A percentile compares a stretch with the other conserved stretches of the same genome.
phyloP scores from a whole-genome alignment of 257 asterid species.

The Scutellaria baicalensis region DNA sequence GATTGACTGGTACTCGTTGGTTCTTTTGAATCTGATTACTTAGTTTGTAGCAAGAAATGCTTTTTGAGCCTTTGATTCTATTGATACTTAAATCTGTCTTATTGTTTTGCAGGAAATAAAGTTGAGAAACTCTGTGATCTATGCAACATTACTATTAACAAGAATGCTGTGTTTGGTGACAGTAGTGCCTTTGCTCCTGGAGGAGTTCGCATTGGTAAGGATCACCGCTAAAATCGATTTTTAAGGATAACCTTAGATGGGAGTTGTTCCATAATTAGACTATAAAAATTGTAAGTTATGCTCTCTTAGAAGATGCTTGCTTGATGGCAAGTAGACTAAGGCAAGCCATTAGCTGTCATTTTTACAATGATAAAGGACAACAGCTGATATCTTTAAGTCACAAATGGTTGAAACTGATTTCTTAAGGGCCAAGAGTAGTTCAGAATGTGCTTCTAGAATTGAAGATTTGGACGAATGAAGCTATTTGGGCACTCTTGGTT shows the following conservation, averaged over 20 bases:
- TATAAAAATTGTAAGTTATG: too few relatives aligned
- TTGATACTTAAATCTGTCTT: background rate
- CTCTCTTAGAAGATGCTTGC: too few relatives aligned
- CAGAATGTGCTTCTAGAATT: too few relatives aligned
- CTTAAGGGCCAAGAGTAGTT: too few relatives aligned
- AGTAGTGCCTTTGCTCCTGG: slow-evolving; percentile 99
- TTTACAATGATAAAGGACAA: too few relatives aligned
- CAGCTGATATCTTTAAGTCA: too few relatives aligned
- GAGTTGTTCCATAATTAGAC: too few relatives aligned
- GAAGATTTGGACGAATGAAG: too few relatives aligned
- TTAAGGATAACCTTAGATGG: background rate
- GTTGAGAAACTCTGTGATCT: slow-evolving; percentile 96
- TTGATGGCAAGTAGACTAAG: too few relatives aligned
- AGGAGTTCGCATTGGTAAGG: slow-evolving; percentile 95
- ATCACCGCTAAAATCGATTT: background rate
- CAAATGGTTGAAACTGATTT: too few relatives aligned
- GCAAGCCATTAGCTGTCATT: too few relatives aligned
- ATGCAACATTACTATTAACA: slow-evolving; percentile 91
- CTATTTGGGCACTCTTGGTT: too few relatives aligned
- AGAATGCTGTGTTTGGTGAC: slow-evolving; percentile 97
- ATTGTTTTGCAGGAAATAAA: slow-evolving; percentile 63
- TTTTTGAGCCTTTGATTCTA: background rate
- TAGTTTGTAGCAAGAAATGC: background rate
- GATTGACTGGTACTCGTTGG: slow-evolving; percentile 64
- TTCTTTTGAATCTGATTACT: background rate